These are phyloP conservation scores for Phytopythium ostracodes DNA, from an alignment of 352 stramenopile genomes.

Conservation along the genomic window DNA sequence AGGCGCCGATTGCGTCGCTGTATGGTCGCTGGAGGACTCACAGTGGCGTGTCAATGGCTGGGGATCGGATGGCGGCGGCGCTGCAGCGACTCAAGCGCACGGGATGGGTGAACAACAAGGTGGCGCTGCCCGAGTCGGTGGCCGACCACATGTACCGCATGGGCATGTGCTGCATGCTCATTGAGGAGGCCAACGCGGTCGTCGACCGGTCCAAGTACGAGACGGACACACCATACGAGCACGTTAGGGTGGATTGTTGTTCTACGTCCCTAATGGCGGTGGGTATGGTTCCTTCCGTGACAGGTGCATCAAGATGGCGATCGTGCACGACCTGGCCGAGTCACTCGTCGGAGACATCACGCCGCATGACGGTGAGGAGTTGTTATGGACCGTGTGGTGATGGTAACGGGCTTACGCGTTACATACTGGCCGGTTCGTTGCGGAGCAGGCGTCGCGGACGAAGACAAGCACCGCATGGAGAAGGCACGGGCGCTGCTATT, in stretches of 20 bases:
- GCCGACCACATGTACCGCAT: conserved; percentile 94
- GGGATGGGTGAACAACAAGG: conserved; percentile 91
- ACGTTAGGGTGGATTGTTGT: not conserved
- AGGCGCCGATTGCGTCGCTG: not conserved
- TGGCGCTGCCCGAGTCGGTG: conserved; percentile 87
- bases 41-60: not conserved
- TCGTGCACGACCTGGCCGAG: conserved; percentile 93
- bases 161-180: conserved; percentile 88
- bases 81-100: conserved; percentile 89
- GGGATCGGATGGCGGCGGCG: not conserved
- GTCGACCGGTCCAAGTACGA: conserved; percentile 57
- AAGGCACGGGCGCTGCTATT: conserved; percentile 32
- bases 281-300: not conserved
- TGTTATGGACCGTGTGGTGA: not conserved
- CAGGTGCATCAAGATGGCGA: conserved; percentile 89
- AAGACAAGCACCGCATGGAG: conserved; percentile 90
- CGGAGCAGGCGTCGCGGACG: conserved; percentile 69
- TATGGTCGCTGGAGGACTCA: not conserved
- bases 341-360: conserved; percentile 93
- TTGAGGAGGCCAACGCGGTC: conserved; percentile 66
- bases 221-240: conserved; percentile 8
- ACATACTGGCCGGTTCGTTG: not conserved
- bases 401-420: not conserved
- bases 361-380: conserved; percentile 70
- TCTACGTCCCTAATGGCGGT: not conserved